Evolutionary conservation across 2,329 filamentous ascomycete species (phyloP).

Genomic region (Nannizziopsis arthrosporioides): DNA sequence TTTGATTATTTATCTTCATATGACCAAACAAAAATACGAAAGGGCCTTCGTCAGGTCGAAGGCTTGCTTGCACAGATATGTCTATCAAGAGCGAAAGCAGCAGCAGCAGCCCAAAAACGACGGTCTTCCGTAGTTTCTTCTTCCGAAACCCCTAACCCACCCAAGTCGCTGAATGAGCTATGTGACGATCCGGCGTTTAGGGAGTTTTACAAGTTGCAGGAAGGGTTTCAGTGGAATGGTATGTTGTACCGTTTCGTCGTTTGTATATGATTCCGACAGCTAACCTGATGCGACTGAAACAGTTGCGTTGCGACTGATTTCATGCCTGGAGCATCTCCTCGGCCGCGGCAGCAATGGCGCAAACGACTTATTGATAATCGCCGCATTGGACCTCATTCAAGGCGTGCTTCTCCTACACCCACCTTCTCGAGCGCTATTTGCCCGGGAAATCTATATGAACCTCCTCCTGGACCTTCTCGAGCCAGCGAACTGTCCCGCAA

Average conservation of each 20-base stretch:
- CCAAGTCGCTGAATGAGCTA: slow-evolving; percentile 58
- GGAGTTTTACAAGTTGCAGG: slow-evolving; percentile 93
- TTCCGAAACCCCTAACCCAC: slow-evolving; percentile 33
- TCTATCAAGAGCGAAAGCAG: slow-evolving; percentile 44
- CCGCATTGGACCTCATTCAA: slow-evolving; percentile 78
- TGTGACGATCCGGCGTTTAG: slow-evolving; percentile 76
- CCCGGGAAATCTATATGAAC: slow-evolving; percentile 89
- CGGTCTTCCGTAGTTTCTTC: slow-evolving; percentile 27
- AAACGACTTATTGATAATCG: slow-evolving; percentile 79
- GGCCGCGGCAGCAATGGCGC: slow-evolving; percentile 70
- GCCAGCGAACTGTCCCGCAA: slow-evolving; percentile 77
- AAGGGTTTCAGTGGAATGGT: slow-evolving; percentile 95
- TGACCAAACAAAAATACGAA: slow-evolving; percentile 78
- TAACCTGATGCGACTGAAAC: not conserved
- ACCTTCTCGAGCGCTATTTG: slow-evolving; percentile 75
- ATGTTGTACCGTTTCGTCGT: slow-evolving; percentile 16
- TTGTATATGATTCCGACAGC: not conserved
- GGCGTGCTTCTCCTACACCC: slow-evolving; percentile 80
- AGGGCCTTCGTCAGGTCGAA: slow-evolving; percentile 87
- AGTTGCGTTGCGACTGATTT: slow-evolving; percentile 74
- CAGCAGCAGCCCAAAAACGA: slow-evolving; percentile 28
- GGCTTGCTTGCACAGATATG: slow-evolving; percentile 90
- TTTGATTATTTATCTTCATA: slow-evolving; percentile 96
- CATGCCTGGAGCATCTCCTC: slow-evolving; percentile 73
- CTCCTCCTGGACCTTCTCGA: slow-evolving; percentile 90